Evolutionary conservation across 768 basidiomycete species (phyloP), one percentile per base, ranked within the genome.

Genomic region (Ramaria sp.): DNA sequence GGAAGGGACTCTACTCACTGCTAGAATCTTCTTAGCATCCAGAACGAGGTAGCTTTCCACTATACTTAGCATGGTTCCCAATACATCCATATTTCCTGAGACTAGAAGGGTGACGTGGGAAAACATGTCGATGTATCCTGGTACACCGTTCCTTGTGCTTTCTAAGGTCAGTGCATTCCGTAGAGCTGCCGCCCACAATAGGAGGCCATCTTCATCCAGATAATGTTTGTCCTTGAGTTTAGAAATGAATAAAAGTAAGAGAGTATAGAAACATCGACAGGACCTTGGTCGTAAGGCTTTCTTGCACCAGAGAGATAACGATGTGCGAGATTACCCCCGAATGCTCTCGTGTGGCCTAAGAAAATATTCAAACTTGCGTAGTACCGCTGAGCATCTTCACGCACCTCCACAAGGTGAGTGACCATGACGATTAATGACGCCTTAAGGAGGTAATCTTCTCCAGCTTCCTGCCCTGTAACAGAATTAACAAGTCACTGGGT

Each of bases 21-120:
- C 78, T 48, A 91, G 67, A 58, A 93, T 74, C 10, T 70, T 63
- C 17, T 69, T 59, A 0, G 80, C 80, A 67, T 89, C 86, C 17
- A 89, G 73, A n/a, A 95, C 67, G 58, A 89, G 71, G 66, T 92
- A 94, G 5, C 86, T 83, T 65, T 91, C 87, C 22, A 90, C 62
- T 55, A 93, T 80, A 57, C 70, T 72, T 17, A 79, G 79, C 27
- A 83, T 76, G 53, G 75, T 82, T 13, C 86, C 87, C 19, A 92
- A 71, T 20, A 91, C 68, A 61, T 93, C 91, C 45, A 90, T 70
- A 60, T 92, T 91, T 30, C 71, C 72, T 1, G 77, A 74, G 17
- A 94, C 70, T 4, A 90, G 68, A n/a, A 70, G 55, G 11, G 89
- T 66, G 2, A 79, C 79, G 34, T 77, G 65, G 17, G 87, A 88